Conservation (phyloP, 768 basidiomycete species). For the Amanita polypyramis region DNA sequence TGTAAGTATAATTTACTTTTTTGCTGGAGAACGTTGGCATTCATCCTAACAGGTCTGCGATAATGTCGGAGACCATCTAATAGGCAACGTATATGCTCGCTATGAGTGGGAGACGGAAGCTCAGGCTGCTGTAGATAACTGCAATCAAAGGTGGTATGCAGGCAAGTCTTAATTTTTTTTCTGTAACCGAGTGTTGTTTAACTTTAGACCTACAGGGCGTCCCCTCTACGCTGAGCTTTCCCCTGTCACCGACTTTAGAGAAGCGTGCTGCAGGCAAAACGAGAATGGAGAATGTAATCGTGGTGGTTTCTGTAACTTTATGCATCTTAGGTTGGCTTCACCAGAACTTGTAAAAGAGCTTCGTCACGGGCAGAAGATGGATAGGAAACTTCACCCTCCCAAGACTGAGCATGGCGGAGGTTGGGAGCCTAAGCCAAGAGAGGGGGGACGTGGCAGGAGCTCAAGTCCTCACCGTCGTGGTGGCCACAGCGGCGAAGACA, state of each 20-base stretch:
- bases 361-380: constrained; percentile 73
- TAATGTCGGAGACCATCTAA: constrained; percentile 98
- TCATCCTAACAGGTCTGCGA: constrained; percentile 66
- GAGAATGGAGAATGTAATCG: constrained; percentile 98
- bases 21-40: constrained; percentile 5
- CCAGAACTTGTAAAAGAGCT: constrained; percentile 73
- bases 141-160: constrained; percentile 98
- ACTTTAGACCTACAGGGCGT: constrained; percentile 46
- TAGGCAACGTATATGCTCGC: constrained; percentile 95
- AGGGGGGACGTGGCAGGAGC: constrained; percentile 56
- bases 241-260: constrained; percentile 97
- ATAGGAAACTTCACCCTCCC: constrained; percentile 63
- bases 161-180: constrained; percentile 37
- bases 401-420: constrained; percentile 58
- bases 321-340: constrained; percentile 88
- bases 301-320: constrained; percentile 98
- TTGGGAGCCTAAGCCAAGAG: constrained; percentile 74
- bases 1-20: constrained; percentile 33
- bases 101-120: constrained; percentile 99
- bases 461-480: constrained; percentile 61
- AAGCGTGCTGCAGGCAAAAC: constrained; percentile 98
- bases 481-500: constrained; percentile 60
- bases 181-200: constrained; percentile 5
- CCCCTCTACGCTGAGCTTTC: constrained; percentile 96
- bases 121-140: constrained; percentile 79